phyloP scores from a whole-genome alignment of 2,329 filamentous ascomycete species.

The Phyllosticta paracitricarpa region DNA sequence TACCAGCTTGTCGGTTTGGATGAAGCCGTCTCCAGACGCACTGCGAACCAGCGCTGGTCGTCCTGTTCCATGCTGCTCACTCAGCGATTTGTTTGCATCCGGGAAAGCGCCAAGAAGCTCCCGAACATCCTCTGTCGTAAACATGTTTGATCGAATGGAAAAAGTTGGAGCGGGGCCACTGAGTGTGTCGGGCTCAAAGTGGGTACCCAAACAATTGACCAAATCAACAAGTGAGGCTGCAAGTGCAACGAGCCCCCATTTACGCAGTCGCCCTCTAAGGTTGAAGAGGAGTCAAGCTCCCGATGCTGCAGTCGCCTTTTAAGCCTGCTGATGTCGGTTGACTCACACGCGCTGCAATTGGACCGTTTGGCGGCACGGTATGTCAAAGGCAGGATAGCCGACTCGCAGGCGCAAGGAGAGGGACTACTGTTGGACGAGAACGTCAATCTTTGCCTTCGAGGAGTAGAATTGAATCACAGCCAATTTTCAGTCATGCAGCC shows the following conservation, averaged over 20 bases:
- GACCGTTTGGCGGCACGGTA: neutral
- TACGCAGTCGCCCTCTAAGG: neutral
- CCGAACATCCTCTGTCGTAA: conserved; percentile 23
- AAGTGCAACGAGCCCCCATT: neutral
- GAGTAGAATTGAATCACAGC: neutral
- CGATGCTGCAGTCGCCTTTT: neutral
- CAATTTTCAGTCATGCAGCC: neutral
- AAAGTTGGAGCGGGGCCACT: neutral
- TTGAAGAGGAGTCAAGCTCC: neutral
- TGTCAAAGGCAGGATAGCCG: neutral
- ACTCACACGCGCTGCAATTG: neutral
- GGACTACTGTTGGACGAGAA: neutral
- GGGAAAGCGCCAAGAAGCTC: conserved; percentile 19
- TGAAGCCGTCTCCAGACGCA: conserved; percentile 18
- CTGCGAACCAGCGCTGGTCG: conserved; percentile 17
- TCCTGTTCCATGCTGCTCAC: neutral
- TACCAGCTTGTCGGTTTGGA: conserved; percentile 17
- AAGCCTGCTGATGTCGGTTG: neutral
- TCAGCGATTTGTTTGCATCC: conserved; percentile 7
- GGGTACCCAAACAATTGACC: neutral
- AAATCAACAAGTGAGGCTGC: neutral
- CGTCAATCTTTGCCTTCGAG: neutral
- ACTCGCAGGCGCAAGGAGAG: neutral
- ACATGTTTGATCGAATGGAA: conserved; percentile 17
- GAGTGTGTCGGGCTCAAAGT: neutral